These are phyloP conservation scores for Medicago truncatula DNA, from an alignment of 306 rosid species.

Conservation along the genomic window DNA sequence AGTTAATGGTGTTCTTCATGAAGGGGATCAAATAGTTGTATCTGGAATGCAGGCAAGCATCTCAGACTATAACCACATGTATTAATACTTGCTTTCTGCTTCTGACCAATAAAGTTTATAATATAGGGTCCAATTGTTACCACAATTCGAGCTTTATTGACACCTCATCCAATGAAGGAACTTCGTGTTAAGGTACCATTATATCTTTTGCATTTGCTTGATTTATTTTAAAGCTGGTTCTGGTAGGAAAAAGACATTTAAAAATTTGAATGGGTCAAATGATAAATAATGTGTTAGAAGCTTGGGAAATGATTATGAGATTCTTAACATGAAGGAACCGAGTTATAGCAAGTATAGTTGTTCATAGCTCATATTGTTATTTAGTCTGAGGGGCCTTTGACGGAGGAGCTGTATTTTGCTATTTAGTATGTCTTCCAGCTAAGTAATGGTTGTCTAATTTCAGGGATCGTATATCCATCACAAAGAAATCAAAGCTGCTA, in stretches of 20 bases:
- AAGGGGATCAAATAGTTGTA: slow-evolving; percentile 98
- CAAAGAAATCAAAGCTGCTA: slow-evolving; percentile 97
- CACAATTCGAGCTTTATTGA: slow-evolving; percentile 86
- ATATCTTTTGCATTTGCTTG: slow-evolving; percentile 5
- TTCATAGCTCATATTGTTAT: background rate
- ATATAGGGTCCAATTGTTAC: slow-evolving; percentile 88
- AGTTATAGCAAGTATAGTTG: background rate
- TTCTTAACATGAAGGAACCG: background rate
- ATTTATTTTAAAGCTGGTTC: background rate
- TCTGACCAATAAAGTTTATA: slow-evolving; percentile 32
- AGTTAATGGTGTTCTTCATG: slow-evolving; percentile 95
- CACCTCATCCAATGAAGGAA: slow-evolving; percentile 99
- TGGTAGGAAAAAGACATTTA: background rate
- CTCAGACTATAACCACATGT: slow-evolving; percentile 28
- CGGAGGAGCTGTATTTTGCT: background rate
- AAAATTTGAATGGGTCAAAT: background rate
- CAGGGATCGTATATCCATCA: slow-evolving; percentile 94
- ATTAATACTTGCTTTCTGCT: slow-evolving; percentile 5
- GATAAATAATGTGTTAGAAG: background rate
- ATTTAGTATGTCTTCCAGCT: slow-evolving; percentile 22
- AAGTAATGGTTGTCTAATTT: slow-evolving; percentile 45
- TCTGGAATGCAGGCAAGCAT: slow-evolving; percentile 91
- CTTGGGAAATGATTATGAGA: slow-evolving; percentile 21
- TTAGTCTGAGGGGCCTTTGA: background rate
- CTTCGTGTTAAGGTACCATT: slow-evolving; percentile 85